A percentile compares a stretch with the other conserved stretches of the same genome.
These are phyloP conservation scores for Eutypella sp. DNA, from an alignment of 2,329 filamentous ascomycete genomes.

Conservation along the genomic window DNA sequence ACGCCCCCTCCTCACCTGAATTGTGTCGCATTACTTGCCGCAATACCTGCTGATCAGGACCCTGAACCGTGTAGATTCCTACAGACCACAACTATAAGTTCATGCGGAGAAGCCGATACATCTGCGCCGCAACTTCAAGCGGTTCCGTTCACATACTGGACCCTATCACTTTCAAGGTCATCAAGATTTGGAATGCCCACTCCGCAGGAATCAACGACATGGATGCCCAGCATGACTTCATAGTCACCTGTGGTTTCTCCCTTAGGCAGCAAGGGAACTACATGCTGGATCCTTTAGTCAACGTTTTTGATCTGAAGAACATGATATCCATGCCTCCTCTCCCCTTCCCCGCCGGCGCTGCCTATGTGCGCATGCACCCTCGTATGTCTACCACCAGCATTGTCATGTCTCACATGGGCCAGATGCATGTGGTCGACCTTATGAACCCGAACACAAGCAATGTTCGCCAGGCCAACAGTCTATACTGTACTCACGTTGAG, in stretches of 20 bases:
- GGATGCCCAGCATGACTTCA: slow-evolving; percentile 91
- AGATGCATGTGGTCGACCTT: slow-evolving; percentile 92
- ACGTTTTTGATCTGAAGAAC: slow-evolving; percentile 93
- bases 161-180: slow-evolving; percentile 66
- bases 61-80: slow-evolving; percentile 50
- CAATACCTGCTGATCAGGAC: too few relatives aligned
- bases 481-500: slow-evolving; percentile 75
- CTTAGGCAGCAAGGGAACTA: slow-evolving; percentile 72
- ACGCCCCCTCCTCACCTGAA: too few relatives aligned
- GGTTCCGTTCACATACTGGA: slow-evolving; percentile 86
- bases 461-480: slow-evolving; percentile 75
- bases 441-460: slow-evolving; percentile 89
- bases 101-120: slow-evolving; percentile 86
- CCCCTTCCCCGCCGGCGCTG: slow-evolving; percentile 85
- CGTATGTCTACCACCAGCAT: slow-evolving; percentile 93
- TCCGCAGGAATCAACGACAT: slow-evolving; percentile 88
- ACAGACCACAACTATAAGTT: slow-evolving; percentile 78
- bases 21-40: slow-evolving; percentile 23
- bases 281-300: slow-evolving; percentile 87
- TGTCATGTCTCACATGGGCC: slow-evolving; percentile 84
- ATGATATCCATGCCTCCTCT: slow-evolving; percentile 84
- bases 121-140: slow-evolving; percentile 82
- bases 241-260: slow-evolving; percentile 93
- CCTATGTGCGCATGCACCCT: slow-evolving; percentile 94
- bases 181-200: slow-evolving; percentile 89